Conservation (phyloP, 2,329 filamentous ascomycete genomes). For the Xylariaceae sp. region DNA sequence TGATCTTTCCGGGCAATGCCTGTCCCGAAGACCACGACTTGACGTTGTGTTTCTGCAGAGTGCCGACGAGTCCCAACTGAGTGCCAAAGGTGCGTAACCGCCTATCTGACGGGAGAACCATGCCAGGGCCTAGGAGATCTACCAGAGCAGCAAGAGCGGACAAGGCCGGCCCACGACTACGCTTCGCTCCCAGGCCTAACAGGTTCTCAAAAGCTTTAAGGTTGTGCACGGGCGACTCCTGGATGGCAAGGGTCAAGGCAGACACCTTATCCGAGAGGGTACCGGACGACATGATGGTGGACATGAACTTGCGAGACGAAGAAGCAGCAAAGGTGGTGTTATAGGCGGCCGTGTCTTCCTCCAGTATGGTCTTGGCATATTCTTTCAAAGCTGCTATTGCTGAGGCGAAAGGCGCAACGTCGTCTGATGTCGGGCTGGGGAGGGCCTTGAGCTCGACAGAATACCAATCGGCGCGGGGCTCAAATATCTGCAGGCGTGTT, state of each 20-base stretch:
- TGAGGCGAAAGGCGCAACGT: conserved; percentile 38
- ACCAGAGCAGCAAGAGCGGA: conserved; percentile 90
- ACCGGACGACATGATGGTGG: conserved; percentile 93
- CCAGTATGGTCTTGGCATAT: conserved; percentile 69
- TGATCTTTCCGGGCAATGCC: conserved; percentile 65
- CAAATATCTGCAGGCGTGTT: conserved; percentile 41
- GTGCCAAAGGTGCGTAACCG: conserved; percentile 73
- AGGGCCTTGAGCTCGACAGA: conserved; percentile 39
- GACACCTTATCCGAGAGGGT: conserved; percentile 97
- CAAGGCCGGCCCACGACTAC: conserved; percentile 86
- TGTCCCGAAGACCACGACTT: conserved; percentile 63
- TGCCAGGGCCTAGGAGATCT: conserved; percentile 86
- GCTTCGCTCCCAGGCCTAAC: conserved; percentile 79
- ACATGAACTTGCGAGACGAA: conserved; percentile 91
- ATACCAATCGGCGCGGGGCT: conserved; percentile 55
- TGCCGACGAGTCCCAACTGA: conserved; percentile 70
- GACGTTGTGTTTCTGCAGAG: conserved; percentile 56
- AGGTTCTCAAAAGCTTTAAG: conserved; percentile 83
- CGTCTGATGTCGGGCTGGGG: conserved; percentile 40
- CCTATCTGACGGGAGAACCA: conserved; percentile 74
- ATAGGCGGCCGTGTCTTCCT: conserved; percentile 74
- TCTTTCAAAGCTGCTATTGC: conserved; percentile 52
- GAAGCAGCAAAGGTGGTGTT: conserved; percentile 67
- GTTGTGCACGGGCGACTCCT: conserved; percentile 94
- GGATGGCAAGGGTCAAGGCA: conserved; percentile 85